These are phyloP conservation scores for Fereydounia khargensis DNA, from an alignment of 1,284 basidiomycete genomes.

Conservation along the genomic window DNA sequence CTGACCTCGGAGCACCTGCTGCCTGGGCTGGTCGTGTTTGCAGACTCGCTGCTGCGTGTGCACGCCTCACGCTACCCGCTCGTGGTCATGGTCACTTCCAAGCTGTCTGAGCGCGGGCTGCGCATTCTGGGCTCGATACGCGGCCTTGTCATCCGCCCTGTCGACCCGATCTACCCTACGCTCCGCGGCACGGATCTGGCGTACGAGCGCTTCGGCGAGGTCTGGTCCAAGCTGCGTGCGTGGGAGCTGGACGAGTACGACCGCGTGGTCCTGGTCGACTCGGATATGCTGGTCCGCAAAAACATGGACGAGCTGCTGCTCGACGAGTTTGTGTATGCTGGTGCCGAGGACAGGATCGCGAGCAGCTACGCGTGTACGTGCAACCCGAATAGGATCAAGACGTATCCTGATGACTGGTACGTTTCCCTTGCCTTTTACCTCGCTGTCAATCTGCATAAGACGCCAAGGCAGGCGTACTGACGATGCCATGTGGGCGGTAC, in stretches of 20 bases:
- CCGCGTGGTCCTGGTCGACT: conserved; percentile 80
- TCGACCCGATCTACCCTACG: conserved; percentile 27
- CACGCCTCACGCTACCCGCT: conserved; percentile 32
- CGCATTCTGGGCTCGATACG: conserved; percentile 21
- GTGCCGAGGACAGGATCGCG: conserved; percentile 71
- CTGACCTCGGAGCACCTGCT: conserved; percentile 44
- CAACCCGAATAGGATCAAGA: conserved; percentile 77
- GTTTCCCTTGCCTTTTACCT: too few relatives aligned
- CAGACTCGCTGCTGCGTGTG: conserved; percentile 31
- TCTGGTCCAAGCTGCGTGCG: conserved; percentile 54
- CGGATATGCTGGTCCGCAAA: conserved; percentile 81
- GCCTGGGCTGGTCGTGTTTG: conserved; percentile 42
- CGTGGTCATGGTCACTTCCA: conserved; percentile 39
- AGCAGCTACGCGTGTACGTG: conserved; percentile 87
- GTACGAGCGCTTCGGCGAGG: conserved; percentile 42
- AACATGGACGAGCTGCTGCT: conserved; percentile 89
- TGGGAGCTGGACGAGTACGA: conserved; percentile 58
- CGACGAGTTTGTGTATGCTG: conserved; percentile 52
- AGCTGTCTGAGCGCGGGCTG: conserved; percentile 17
- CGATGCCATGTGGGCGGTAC: too few relatives aligned
- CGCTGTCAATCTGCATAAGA: too few relatives aligned
- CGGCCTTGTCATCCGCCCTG: conserved; percentile 21
- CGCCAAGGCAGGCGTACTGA: too few relatives aligned
- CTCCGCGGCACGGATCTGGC: conserved; percentile 10
- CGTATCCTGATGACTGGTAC: conserved; percentile 88